Conservation (phyloP, 257 asterid species). For the Echites panduratus region DNA sequence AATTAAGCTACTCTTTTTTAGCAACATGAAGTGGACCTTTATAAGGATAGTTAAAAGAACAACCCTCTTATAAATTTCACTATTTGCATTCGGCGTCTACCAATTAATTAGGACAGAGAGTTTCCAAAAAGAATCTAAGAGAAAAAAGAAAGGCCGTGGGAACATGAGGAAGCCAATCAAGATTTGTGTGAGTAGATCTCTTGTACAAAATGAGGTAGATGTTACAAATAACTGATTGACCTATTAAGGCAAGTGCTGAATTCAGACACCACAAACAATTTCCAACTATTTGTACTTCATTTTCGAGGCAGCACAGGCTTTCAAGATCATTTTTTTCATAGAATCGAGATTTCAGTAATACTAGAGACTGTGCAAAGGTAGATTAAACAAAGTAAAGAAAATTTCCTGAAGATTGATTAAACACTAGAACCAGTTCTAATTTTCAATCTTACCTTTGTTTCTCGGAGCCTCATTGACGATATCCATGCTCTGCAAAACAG, state of each 20-base stretch:
- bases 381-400: no score
- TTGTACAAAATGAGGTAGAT: neutral
- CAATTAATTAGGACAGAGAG: neutral
- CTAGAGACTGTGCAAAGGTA: neutral
- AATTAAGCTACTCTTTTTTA: conserved; percentile 1
- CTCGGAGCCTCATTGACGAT: no score
- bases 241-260: neutral
- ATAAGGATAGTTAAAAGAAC: neutral
- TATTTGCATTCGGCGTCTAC: neutral
- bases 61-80: neutral
- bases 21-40: no score
- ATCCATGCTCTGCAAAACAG: no score
- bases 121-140: no score
- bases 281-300: neutral
- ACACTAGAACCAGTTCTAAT: no score
- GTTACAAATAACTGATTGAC: conserved; percentile 7
- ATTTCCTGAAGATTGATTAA: no score
- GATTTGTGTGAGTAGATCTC: neutral
- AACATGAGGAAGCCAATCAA: no score
- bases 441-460: no score
- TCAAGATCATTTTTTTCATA: no score
- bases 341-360: neutral
- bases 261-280: neutral
- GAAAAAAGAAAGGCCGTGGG: no score
- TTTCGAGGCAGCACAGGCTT: neutral